Conservation (phyloP, 306 rosid species). For the Cyamopsis tetragonoloba region DNA sequence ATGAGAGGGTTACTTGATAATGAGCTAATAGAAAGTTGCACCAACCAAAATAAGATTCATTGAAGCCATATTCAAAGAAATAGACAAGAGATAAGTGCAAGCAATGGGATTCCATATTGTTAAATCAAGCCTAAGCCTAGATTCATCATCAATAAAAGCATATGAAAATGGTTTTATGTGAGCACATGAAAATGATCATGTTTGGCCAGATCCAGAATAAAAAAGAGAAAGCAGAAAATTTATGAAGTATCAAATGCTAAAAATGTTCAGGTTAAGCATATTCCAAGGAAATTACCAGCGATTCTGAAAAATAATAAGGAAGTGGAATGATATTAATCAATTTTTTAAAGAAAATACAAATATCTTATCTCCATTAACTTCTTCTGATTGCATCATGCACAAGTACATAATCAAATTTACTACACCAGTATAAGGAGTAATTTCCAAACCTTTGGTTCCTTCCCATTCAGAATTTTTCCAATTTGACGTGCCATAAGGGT, state of each 20-base stretch:
- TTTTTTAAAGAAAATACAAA: background rate
- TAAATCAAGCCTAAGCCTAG: constrained; percentile 23
- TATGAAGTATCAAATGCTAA: background rate
- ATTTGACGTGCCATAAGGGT: constrained; percentile 99
- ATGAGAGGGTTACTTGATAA: constrained; percentile 6
- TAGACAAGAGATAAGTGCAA: background rate
- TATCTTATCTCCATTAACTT: background rate
- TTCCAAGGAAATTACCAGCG: background rate
- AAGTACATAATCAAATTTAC: constrained; percentile 8
- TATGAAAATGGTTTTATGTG: background rate
- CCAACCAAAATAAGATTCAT: background rate
- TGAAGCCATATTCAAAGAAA: constrained; percentile 1
- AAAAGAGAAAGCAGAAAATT: background rate
- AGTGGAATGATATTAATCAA: constrained; percentile 6
- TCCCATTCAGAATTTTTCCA: constrained; percentile 93
- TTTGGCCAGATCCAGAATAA: constrained; percentile 3
- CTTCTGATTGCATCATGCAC: constrained; percentile 3
- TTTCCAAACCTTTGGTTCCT: constrained; percentile 88
- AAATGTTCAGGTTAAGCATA: constrained; percentile 3
- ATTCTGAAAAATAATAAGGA: constrained; percentile 7
- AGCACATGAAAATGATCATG: constrained; percentile 7
- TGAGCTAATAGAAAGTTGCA: constrained; percentile 4
- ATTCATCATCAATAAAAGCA: constrained; percentile 9
- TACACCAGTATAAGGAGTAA: constrained; percentile 18
- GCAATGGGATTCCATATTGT: constrained; percentile 11